Evolutionary conservation across 1,284 basidiomycete genomes (phyloP), one percentile per base, ranked within the genome.

Genomic region (Leccinum fuscescens): DNA sequence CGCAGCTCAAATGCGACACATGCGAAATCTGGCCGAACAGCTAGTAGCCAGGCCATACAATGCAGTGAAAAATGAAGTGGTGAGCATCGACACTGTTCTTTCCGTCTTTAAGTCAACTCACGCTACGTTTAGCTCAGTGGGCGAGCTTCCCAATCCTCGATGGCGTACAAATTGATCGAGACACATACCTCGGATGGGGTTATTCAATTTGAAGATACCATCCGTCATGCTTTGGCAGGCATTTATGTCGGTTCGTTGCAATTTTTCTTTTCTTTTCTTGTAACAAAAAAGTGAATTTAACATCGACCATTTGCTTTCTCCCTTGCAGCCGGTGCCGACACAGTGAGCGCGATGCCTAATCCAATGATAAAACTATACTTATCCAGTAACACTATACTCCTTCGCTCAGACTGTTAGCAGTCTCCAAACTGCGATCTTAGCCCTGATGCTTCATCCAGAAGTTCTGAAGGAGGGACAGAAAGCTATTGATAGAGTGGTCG

Each of bases 191-290:
- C 46, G 12, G 35, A 59, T 20, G 58, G 58, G 24, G 46, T 57
- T 2, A 24, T 59, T 49, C 55, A 49, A 50, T 7, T 31, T 17
- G 58, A 59, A 50, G 58, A 50, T 15, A 57, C 33, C 6, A 57
- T 59, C 11, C 55, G 58, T 31, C 58, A 57, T 24, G 58, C 58
- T n/a, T 57, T 57, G 35, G 58, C 58, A 22, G 35, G 54, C 46
- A 35, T 57, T 11, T 59, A 59, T 24, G 46, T 59, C 22, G 58
- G 58, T 59, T 22, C 14, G 58, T 57, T 15, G 14, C 24, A 17
- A 5, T 42, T 17, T 42, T 42, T 42, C 7, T 6, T 17, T 17
- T 14, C 2, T 9, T 24, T n/a, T 24, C 17, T 49, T 4, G 46
- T 24, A 11, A 20, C 17, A 20, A 20, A 42, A 9, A 42, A 6